Conservation (phyloP, 768 basidiomycete species). For the Scleroderma bovista region DNA sequence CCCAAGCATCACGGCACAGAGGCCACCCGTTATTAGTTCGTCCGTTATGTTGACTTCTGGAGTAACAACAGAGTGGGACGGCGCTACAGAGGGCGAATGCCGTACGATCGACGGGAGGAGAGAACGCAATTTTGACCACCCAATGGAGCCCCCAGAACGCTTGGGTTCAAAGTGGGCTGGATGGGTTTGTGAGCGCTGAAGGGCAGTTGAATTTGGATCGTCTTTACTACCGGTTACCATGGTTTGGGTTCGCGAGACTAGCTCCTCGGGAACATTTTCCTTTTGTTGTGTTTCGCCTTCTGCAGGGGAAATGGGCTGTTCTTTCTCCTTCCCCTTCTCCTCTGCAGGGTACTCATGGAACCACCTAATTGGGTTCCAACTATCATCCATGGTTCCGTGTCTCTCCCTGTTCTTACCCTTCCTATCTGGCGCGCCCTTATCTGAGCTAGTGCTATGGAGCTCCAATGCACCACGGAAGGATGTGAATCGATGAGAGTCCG, state of each 20-base stretch:
- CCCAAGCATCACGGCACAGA: constrained; percentile 71
- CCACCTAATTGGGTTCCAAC: constrained; percentile 52
- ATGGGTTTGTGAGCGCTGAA: constrained; percentile 22
- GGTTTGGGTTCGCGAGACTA: background rate
- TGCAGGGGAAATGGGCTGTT: constrained; percentile 28
- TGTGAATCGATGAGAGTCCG: constrained; percentile 18
- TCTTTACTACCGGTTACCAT: background rate
- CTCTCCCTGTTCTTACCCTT: constrained; percentile 49
- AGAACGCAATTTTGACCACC: constrained; percentile 63
- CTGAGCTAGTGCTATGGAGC: constrained; percentile 23
- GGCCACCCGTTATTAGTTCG: constrained; percentile 74
- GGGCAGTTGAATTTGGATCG: constrained; percentile 6
- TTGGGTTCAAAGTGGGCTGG: constrained; percentile 20
- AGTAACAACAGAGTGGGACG: constrained; percentile 44
- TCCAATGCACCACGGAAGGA: constrained; percentile 65
- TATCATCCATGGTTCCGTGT: constrained; percentile 41
- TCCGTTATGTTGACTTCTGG: constrained; percentile 71
- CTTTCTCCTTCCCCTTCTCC: constrained; percentile 26
- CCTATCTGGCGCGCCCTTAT: constrained; percentile 40
- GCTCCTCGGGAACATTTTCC: constrained; percentile 22
- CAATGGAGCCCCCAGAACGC: constrained; percentile 28
- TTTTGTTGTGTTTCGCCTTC: constrained; percentile 16
- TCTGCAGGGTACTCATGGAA: constrained; percentile 49
- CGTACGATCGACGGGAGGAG: constrained; percentile 52
- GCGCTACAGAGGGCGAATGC: constrained; percentile 30